Evolutionary conservation across 2,329 filamentous ascomycete species (phyloP).

Genomic region (Plenodomus lindquistii): DNA sequence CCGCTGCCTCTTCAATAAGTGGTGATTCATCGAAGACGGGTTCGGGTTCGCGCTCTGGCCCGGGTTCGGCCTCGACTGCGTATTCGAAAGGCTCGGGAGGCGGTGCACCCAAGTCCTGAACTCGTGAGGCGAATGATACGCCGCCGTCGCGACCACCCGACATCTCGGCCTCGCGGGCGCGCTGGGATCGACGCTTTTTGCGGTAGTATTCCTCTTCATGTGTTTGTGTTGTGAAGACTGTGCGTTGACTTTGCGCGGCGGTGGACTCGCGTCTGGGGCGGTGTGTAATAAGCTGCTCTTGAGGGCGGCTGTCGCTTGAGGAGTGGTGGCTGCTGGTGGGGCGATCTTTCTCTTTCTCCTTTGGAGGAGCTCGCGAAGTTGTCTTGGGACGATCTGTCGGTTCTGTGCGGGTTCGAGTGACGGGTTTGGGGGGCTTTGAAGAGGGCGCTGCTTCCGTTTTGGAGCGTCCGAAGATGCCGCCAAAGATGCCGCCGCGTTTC

Average conservation of each 20-base stretch:
- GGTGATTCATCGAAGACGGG: slow-evolving; percentile 15
- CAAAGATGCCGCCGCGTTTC: slow-evolving; percentile 36
- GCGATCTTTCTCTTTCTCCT: slow-evolving; percentile 29
- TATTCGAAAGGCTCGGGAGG: slow-evolving; percentile 26
- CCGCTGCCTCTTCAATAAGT: slow-evolving; percentile 31
- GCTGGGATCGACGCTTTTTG: slow-evolving; percentile 35
- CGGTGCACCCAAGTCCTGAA: slow-evolving; percentile 23
- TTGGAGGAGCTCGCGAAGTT: slow-evolving; percentile 16
- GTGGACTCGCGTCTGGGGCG: slow-evolving; percentile 37
- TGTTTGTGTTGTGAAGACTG: slow-evolving; percentile 30
- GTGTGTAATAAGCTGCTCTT: slow-evolving; percentile 32
- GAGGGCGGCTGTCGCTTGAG: slow-evolving; percentile 38
- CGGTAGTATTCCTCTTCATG: slow-evolving; percentile 40
- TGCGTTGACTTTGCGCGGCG: slow-evolving; percentile 21
- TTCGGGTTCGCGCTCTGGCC: slow-evolving; percentile 10
- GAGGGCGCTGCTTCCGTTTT: slow-evolving; percentile 34
- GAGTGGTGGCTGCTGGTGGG: slow-evolving; percentile 36
- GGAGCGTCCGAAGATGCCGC: slow-evolving; percentile 38
- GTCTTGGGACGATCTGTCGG: slow-evolving; percentile 22
- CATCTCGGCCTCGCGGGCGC: slow-evolving; percentile 33
- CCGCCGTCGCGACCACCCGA: slow-evolving; percentile 31
- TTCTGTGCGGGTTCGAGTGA: slow-evolving; percentile 29
- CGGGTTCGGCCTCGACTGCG: slow-evolving; percentile 13
- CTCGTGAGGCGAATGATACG: slow-evolving; percentile 16
- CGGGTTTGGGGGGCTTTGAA: slow-evolving; percentile 29